Base-by-base conservation (phyloP, 2,329 filamentous ascomycete species). In the Rhynchosporium agropyri region DNA sequence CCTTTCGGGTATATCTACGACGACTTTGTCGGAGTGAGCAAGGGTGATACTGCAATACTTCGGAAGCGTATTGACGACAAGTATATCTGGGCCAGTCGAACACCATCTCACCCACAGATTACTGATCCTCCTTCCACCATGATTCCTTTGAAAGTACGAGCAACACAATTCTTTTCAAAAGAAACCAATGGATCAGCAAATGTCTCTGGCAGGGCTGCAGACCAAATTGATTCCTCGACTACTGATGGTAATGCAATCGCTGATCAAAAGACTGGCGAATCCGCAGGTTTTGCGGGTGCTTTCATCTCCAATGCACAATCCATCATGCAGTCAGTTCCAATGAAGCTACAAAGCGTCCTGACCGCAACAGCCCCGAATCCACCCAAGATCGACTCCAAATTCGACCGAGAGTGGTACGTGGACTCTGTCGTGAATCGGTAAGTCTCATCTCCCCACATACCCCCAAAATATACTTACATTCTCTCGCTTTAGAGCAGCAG, bases 371-470 rank as follows among this genome's bases (percentile, higher is more conserved):
- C 28, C 45, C 15, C 31, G 31, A 48, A 20, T 20, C 42, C 56
- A 33, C 20, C 56, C 43, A 59, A 59, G 56, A 59, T 59, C 43
- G 56, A 59, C 42, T 56, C 53, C 10, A 56, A 56, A 38, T 56
- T 40, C 33, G 33, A 42, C 26, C 15, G 58, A 33, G 58, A 61
- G 36, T 61, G 58, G 58, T 61, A 61, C 50, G 49, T 61, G 15
- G 58, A 61, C 58, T 40, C 33, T 53, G 49, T 53, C 10, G 58
- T 61, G 15, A 15, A 61, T n/a, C 31, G 58, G 58, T 53, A 61
- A 61, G 58, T 61, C 46, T 50, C 46, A 3, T 54, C 29, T 20
- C 15, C 15, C 54, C 33, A 45, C 40, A 43, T 51, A 31, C 28
- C 46, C 38, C 54, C 12, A 42, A 40, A 53, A 29, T 20, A 53